Evolutionary conservation across 495 filamentous ascomycete species (phyloP).

Genomic region (Neurospora sublineolata): DNA sequence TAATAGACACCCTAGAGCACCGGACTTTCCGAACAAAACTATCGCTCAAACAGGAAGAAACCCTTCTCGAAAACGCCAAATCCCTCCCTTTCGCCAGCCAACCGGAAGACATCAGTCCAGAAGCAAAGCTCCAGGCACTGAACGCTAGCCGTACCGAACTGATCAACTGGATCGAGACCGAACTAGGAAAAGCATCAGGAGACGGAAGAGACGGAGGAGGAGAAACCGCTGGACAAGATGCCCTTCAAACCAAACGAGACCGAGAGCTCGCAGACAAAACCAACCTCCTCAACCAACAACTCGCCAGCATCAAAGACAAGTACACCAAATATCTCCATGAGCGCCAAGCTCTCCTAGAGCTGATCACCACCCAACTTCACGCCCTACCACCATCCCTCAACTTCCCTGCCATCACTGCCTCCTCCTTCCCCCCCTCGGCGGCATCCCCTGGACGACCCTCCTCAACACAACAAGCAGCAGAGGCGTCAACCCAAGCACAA

Average conservation of each 20-base stretch:
- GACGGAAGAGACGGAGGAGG: slow-evolving; percentile 26
- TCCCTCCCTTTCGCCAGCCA: slow-evolving; percentile 18
- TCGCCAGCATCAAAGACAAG: slow-evolving; percentile 36
- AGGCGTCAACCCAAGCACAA: slow-evolving; percentile 1
- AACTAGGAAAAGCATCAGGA: slow-evolving; percentile 42
- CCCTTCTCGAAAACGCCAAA: slow-evolving; percentile 46
- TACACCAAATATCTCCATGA: slow-evolving; percentile 35
- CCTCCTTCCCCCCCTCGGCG: slow-evolving; percentile 2
- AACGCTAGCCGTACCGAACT: slow-evolving; percentile 49
- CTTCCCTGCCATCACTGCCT: neutral
- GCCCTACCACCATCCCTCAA: neutral
- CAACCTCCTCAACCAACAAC: slow-evolving; percentile 35
- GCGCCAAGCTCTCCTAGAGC: slow-evolving; percentile 32
- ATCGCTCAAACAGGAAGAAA: slow-evolving; percentile 50
- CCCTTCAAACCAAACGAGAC: slow-evolving; percentile 18
- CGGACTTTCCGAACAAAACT: slow-evolving; percentile 52
- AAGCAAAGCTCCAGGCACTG: slow-evolving; percentile 37
- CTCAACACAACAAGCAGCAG: slow-evolving; percentile 11
- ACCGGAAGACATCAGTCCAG: slow-evolving; percentile 18
- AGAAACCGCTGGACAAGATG: slow-evolving; percentile 22
- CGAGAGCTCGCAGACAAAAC: slow-evolving; percentile 12
- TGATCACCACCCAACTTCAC: slow-evolving; percentile 13
- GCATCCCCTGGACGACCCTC: slow-evolving; percentile 17
- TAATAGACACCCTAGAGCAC: slow-evolving; percentile 52
- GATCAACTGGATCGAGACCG: slow-evolving; percentile 62